Base-by-base conservation (phyloP, 208 protist species). In the Leishmania tropica region DNA sequence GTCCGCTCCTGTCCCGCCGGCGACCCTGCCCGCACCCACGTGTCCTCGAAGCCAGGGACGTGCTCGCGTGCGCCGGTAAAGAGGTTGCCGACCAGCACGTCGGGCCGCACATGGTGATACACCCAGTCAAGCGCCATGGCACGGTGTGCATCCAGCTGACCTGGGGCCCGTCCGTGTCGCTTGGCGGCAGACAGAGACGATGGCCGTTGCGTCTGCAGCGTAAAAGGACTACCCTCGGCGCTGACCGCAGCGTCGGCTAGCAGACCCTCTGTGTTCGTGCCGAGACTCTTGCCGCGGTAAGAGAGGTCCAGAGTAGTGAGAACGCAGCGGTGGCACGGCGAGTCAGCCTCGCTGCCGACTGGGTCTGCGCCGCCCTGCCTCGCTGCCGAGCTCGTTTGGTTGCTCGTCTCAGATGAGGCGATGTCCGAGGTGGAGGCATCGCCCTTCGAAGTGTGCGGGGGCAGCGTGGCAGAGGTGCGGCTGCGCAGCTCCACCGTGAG, bases 221-320 rank as follows among this genome's bases (percentile, higher is more conserved):
- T 91, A 73, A 95, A 94, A 35, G 94, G 91, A 79, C 90, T 94
- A 56, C 94, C 94, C 56, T 93, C 84, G 2, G 78, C 72, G 71
- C 94, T 97, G 21, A 95, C 88, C 11, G 89, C 83, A 6, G 87
- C 84, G n/a, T 77, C 77, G 11, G 86, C 78, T 28, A 95, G 77
- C 17, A 87, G 72, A 0, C 81, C 81, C 56, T 71, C 68, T 21
- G 86, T 81, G 31, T 83, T 84, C 15, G 89, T 75, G 5, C 84
- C 86, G 48, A 97, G 81, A 70, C 92, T 95, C 84, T 95, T 97
- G 35, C 94, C 94, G 10, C 94, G 90, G 79, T 95, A 97, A 11
- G 89, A 91, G n/a, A 95, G 87, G 73, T 97, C 94, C 1, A 97
- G 77, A 17, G 85, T 90, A 13, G 89, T 93, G 40, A 97, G 70